Base-by-base conservation (phyloP, 2,329 filamentous ascomycete genomes). In the Colletotrichum australisinense region DNA sequence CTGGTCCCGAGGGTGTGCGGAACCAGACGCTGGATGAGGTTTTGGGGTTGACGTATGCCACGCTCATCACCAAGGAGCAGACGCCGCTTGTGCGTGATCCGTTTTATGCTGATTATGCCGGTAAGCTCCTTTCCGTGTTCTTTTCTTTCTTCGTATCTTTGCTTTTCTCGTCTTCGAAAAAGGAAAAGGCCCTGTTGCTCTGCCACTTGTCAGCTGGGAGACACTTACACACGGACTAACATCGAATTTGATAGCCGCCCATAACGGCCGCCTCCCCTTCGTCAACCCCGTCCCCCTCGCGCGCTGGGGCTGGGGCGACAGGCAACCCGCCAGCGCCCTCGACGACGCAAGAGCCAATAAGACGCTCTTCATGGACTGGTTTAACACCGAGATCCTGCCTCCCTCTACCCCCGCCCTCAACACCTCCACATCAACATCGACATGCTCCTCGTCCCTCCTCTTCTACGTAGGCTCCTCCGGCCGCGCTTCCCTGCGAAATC, bases 21-120 rank as follows among this genome's bases (percentile, higher is more conserved):
- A 70, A 60, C 7, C 60, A 71, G 9, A 59, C 76, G 0, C 63
- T 84, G 24, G 38, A 57, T 4, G 35, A 77, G 14, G 58, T 83
- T 16, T 74, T 84, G 19, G 78, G 79, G 67, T 60, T 73, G 3
- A 84, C 82, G 1, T 85, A 84, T 73, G 75, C 82, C 1, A 79
- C 78, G 11, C 70, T 85, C 53, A 83, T 84, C 68, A 78, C 77
- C 52, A 83, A 83, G 74, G 78, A 84, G 72, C 83, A 85, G 74
- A 81, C 76, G 56, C 62, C 71, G 3, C 78, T 84, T 2, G 77
- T 85, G 9, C 79, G 82, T 1, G 80, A 83, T n/a, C 82, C 81
- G 4, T 84, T 85, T 66, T 84, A 81, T 73, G 74, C 71, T 2
- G 83, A 84, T 74, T 85, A 84, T 56, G 83, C 82, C n/a, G 78